Base-by-base conservation (phyloP, 345 rosid genomes). In the Microthlaspi erraticum region DNA sequence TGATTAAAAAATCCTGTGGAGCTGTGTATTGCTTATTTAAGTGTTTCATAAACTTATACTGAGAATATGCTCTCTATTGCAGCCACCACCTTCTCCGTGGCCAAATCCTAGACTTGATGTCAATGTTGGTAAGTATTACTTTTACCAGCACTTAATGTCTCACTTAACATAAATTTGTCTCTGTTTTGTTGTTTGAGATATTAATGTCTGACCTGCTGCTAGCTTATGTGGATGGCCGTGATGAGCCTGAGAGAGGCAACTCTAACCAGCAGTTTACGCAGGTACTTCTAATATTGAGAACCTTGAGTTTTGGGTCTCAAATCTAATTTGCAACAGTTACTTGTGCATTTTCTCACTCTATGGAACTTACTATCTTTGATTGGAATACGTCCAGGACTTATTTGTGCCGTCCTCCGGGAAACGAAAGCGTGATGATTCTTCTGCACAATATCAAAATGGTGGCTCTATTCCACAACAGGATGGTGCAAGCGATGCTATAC, bases 211-310 rank as follows among this genome's bases (percentile, higher is more conserved):
- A 36, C 67, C 65, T 68, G 49, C 41, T 58, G 64, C 60, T 80
- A 91, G 97, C 99, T 86, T 94, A 92, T 17, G 95, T 83, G 78
- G 96, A 92, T 86, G 93, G 92, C 61, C 87, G 97, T 70, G 97
- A 92, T 53, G 99, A 89, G 63, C 86, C 66, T 17, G 97, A 94
- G 64, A 87, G 92, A 82, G 87, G 86, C 78, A 68, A 80, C 78
- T 76, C 93, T 73, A 81, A 70, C 39, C 97, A 88, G 81, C 82
- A 93, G 68, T 79, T 78, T 67, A 90, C 96, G 36, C 88, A 92
- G 96, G 99, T 94, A 83, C 39, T 54, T 11, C 10, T 14, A 38
- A n/a, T 10, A 37, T 52, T 41, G 20, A 33, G 18, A 49, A 29
- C 10, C 1, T 1, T 32, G 19, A 73, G 32, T 58, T 64, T 57